phyloP scores from a whole-genome alignment of 495 filamentous ascomycete genomes.

The Terfezia boudieri region DNA sequence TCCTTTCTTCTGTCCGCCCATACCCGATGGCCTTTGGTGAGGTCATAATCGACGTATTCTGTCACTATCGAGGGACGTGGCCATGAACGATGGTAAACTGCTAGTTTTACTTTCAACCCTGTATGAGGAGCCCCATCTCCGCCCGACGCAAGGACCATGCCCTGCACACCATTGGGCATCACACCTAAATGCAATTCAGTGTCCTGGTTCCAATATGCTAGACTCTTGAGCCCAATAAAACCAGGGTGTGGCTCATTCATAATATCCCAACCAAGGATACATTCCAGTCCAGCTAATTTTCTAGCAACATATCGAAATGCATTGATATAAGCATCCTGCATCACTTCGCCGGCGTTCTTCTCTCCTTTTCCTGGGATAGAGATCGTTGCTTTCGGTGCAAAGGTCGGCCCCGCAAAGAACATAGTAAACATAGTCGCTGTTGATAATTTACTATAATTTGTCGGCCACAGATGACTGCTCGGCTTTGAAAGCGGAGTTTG shows the following conservation, averaged over 20 bases:
- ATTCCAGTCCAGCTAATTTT: constrained; percentile 3
- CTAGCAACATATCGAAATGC: constrained; percentile 35
- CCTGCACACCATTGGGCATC: constrained; percentile 15
- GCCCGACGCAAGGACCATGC: constrained; percentile 14
- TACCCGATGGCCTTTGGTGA: constrained; percentile 9
- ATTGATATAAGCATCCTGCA: constrained; percentile 42
- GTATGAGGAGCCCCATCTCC: neutral
- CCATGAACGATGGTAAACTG: constrained; percentile 13
- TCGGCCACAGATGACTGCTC: constrained; percentile 15
- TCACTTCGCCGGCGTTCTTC: constrained; percentile 50
- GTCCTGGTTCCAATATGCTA: constrained; percentile 9
- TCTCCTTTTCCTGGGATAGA: constrained; percentile 29
- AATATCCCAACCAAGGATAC: constrained; percentile 46
- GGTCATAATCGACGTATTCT: constrained; percentile 3
- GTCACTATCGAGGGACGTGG: constrained; percentile 13
- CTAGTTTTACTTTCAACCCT: neutral
- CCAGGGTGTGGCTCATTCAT: constrained; percentile 42
- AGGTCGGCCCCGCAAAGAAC: constrained; percentile 58
- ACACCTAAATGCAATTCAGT: constrained; percentile 17
- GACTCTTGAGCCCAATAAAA: constrained; percentile 11
- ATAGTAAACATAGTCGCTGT: constrained; percentile 83
- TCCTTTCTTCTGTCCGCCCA: constrained; percentile 12
- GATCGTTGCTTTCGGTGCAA: constrained; percentile 44
- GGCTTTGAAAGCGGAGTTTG: constrained; percentile 5
- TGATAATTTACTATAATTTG: constrained; percentile 38